Evolutionary conservation across 805 yeast genomes (phyloP).

Genomic region (Starmera amethionina): DNA sequence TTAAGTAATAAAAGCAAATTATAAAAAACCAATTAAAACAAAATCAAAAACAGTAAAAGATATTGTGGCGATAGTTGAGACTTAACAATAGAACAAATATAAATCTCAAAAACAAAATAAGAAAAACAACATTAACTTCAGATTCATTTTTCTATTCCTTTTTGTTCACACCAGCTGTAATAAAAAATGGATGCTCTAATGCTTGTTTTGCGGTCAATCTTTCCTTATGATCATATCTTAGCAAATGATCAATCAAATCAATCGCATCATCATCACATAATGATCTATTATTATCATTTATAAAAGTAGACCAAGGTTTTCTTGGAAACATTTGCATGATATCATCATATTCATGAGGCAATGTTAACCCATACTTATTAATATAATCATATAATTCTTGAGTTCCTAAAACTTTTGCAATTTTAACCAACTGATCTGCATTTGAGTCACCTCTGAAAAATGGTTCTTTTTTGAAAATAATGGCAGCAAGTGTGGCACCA

Average conservation of each 20-base stretch:
- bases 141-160: neutral
- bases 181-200: slow-evolving; percentile 49
- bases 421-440: slow-evolving; percentile 84
- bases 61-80: no score
- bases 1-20: no score
- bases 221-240: slow-evolving; percentile 82
- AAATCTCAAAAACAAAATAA: neutral
- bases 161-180: no score
- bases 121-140: neutral
- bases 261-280: slow-evolving; percentile 63
- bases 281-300: slow-evolving; percentile 59
- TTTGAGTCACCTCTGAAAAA: slow-evolving; percentile 88
- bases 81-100: no score
- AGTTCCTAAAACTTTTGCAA: slow-evolving; percentile 80
- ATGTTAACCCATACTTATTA: slow-evolving; percentile 56
- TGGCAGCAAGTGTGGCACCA: slow-evolving; percentile 88
- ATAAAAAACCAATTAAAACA: no score
- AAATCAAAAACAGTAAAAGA: no score
- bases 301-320: slow-evolving; percentile 79
- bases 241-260: slow-evolving; percentile 70
- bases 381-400: slow-evolving; percentile 65
- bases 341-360: slow-evolving; percentile 70
- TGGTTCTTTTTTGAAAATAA: slow-evolving; percentile 84
- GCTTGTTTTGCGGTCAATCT: slow-evolving; percentile 86
- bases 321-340: slow-evolving; percentile 62